phyloP scores from a whole-genome alignment of 2,329 filamentous ascomycete species.

The Aspergillus sp. region DNA sequence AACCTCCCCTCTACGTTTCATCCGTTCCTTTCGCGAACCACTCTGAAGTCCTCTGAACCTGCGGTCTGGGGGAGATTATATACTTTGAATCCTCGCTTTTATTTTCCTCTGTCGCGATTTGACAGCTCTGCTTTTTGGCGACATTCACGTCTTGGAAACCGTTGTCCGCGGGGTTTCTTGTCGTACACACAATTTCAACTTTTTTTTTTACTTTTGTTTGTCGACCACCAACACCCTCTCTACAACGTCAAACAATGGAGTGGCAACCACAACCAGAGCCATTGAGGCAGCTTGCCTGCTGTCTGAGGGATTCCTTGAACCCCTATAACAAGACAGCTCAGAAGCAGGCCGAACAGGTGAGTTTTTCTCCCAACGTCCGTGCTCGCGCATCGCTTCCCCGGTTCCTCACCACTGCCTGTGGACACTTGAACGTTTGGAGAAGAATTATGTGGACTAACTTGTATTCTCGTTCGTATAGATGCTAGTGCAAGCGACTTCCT shows the following conservation, averaged over 20 bases:
- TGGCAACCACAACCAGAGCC: constrained; percentile 89
- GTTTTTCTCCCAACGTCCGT: constrained; percentile 29
- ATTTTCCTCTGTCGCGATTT: neutral
- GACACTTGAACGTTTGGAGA: neutral
- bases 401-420: constrained; percentile 2
- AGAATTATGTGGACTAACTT: constrained; percentile 11
- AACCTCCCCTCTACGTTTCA: neutral
- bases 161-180: constrained; percentile 16
- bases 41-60: neutral
- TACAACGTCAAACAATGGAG: constrained; percentile 53
- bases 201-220: constrained; percentile 2
- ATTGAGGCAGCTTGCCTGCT: constrained; percentile 80
- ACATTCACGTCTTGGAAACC: neutral
- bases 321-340: constrained; percentile 71
- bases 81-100: neutral
- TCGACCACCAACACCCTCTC: constrained; percentile 2
- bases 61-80: neutral
- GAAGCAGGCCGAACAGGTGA: constrained; percentile 82
- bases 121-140: neutral
- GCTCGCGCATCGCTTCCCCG: constrained; percentile 6
- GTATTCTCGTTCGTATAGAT: constrained; percentile 53
- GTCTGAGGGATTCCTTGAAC: constrained; percentile 85
- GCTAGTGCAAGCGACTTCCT: constrained; percentile 80
- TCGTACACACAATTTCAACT: constrained; percentile 12
- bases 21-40: neutral